These are phyloP conservation scores for Lactarius evosmus DNA, from an alignment of 768 basidiomycete species.

Conservation along the genomic window DNA sequence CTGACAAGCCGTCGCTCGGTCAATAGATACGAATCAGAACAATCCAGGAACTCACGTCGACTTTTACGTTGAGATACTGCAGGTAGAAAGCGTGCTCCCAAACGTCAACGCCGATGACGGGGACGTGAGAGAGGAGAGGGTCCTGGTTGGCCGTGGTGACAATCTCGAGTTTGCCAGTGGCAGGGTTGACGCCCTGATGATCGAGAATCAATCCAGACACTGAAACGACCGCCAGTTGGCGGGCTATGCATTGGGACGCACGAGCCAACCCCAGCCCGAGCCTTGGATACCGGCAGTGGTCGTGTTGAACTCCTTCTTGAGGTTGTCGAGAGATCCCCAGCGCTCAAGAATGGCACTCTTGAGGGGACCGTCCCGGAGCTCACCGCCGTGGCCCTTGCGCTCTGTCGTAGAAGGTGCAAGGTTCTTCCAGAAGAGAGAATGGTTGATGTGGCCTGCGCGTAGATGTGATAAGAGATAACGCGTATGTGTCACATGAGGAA, in stretches of 20 bases:
- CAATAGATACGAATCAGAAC: not conserved
- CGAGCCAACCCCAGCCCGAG: constrained; percentile 96
- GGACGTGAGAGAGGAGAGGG: constrained; percentile 70
- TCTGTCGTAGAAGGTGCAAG: constrained; percentile 60
- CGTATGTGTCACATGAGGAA: not conserved
- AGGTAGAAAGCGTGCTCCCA: constrained; percentile 98
- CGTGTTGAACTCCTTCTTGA: constrained; percentile 82
- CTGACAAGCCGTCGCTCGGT: constrained; percentile 35
- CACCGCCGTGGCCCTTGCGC: constrained; percentile 58
- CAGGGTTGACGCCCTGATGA: constrained; percentile 63
- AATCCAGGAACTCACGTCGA: constrained; percentile 58
- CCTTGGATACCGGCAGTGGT: constrained; percentile 86
- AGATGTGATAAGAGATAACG: constrained; percentile 13
- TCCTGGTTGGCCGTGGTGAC: constrained; percentile 95
- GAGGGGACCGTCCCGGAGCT: constrained; percentile 56
- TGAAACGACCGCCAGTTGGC: not conserved
- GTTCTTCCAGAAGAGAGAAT: constrained; percentile 96
- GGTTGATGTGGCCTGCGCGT: constrained; percentile 79
- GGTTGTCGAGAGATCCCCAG: constrained; percentile 67
- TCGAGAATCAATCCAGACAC: constrained; percentile 9
- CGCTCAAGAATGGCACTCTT: constrained; percentile 57
- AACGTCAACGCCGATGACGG: constrained; percentile 89
- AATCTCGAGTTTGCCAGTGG: constrained; percentile 73
- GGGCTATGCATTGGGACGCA: constrained; percentile 41
- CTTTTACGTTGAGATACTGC: constrained; percentile 95